Base-by-base conservation (phyloP, 2,329 filamentous ascomycete species). In the Aureobasidium sp. region DNA sequence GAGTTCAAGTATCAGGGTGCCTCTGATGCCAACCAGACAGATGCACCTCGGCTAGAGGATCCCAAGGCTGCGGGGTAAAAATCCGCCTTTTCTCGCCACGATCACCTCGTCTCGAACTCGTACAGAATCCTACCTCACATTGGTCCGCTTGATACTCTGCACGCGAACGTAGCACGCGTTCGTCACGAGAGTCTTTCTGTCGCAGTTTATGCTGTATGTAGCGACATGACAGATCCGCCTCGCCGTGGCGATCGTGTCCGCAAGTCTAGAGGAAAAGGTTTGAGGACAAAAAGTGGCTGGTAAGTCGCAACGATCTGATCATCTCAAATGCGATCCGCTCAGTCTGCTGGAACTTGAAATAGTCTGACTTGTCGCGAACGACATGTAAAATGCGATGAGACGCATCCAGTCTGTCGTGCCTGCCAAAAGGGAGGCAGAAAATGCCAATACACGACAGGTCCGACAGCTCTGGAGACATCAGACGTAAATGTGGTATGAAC, bases 311-410 rank as follows among this genome's bases (percentile, higher is more conserved):
- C 4, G 12, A 21, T 19, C 5, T 8, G 35, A 8, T 38, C 8
- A 19, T 25, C 38, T 17, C 8, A 22, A 2, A 14, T 24, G 19
- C 38, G 7, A 41, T n/a, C 16, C n/a, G 21, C n/a, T 16, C 22
- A n/a, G 6, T 17, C 7, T 16, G 2, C 40, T 44, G 24, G 30
- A n/a, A 6, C 16, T 16, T 12, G 6, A 17, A 14, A 22, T 24
- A 65, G 63, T 51, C 29, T 58, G 4, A 60, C 64, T 24, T 66
- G 64, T 50, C 57, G 64, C 2, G 63, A 63, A 40, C 65, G 75
- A 53, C 71, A 76, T 56, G 74, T 76, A 60, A 78, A 78, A 63
- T 78, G 75, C 60, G 74, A 76, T 57, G 74, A 77, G 63, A 64
- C 64, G 30, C 71, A 68, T 56, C 73, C 71, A 12, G 61, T 66